Percentiles rank a stretch among this genome's conserved stretches.
phyloP scores from a whole-genome alignment of 345 rosid species.

The Salix purpurea region DNA sequence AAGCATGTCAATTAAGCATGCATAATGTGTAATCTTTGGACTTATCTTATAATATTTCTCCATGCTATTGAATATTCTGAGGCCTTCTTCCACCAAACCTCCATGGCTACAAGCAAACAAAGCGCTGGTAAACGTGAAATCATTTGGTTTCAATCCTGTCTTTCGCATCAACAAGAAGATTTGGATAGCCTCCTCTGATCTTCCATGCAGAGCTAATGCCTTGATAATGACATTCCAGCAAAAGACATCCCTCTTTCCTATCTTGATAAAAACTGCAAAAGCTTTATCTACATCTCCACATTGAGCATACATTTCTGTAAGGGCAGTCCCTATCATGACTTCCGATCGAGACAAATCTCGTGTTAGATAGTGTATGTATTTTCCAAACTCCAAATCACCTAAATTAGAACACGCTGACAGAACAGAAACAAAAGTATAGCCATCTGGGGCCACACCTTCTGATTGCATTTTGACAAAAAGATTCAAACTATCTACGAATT shows the following conservation, averaged over 20 bases:
- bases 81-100: conserved; percentile 31
- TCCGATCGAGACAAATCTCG: background rate
- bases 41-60: conserved; percentile 19
- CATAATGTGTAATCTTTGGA: conserved; percentile 35
- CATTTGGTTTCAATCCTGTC: conserved; percentile 23
- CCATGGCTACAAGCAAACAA: conserved; percentile 45
- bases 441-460: conserved; percentile 25
- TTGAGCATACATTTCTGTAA: conserved; percentile 34
- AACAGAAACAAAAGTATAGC: conserved; percentile 28
- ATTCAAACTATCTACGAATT: conserved; percentile 22
- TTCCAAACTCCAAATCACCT: conserved; percentile 34
- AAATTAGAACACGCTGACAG: conserved; percentile 39
- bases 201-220: conserved; percentile 33
- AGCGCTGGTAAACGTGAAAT: conserved; percentile 33
- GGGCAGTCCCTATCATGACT: conserved; percentile 23
- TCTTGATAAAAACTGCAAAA: conserved; percentile 19
- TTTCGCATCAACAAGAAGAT: conserved; percentile 27
- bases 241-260: conserved; percentile 23
- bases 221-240: conserved; percentile 37
- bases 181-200: conserved; percentile 23
- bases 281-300: conserved; percentile 29
- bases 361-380: conserved; percentile 12
- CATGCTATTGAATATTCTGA: conserved; percentile 25
- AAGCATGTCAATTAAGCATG: conserved; percentile 40
- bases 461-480: conserved; percentile 28